Base-by-base conservation (phyloP, 345 rosid genomes). In the Eucalyptus viminalis region DNA sequence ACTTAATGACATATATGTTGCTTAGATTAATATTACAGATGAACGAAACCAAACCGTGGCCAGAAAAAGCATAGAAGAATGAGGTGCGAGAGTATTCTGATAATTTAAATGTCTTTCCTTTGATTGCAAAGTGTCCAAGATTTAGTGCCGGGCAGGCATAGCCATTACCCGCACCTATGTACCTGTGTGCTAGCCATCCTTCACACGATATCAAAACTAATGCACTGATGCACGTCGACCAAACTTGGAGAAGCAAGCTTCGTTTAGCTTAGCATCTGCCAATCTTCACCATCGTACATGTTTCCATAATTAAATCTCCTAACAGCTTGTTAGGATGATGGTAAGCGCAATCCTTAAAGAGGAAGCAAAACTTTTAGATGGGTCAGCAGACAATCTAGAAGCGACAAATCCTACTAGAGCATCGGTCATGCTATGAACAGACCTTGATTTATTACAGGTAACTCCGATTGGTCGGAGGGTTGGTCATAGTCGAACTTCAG, bases 401-500 rank as follows among this genome's bases (percentile, higher is more conserved):
- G 43, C 14, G 44, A 62, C 22, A 49, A 9, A 49, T 69, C 56
- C 37, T 62, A 45, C 5, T 11, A 34, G 51, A 37, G 86, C 34
- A 76, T 37, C n/a, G 83, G 87, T 95, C 92, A 96, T 88, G 93
- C 90, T 89, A 96, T 91, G 91, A 97, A 97, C 90, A 97, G 92
- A 89, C 97, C 94, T 89, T 94, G 95, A 90, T 94, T 97, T 72
- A 93, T 90, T 83, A 94, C 85, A 86, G 93, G 81, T 91, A 91
- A 94, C 86, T 97, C 98, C 16, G 95, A 90, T 86, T 95, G 94
- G 53, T 97, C 99, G 29, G 88, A 88, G 60, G 90, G 89, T 90
- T 91, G 91, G 87, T 95, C 98, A 27, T 92, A 93, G 89, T 94
- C 98, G 87, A 92, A 94, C 97, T 95, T 93, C 86, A 89, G 88